Conservation (phyloP, 1,284 basidiomycete species). For the Athelia sp. region DNA sequence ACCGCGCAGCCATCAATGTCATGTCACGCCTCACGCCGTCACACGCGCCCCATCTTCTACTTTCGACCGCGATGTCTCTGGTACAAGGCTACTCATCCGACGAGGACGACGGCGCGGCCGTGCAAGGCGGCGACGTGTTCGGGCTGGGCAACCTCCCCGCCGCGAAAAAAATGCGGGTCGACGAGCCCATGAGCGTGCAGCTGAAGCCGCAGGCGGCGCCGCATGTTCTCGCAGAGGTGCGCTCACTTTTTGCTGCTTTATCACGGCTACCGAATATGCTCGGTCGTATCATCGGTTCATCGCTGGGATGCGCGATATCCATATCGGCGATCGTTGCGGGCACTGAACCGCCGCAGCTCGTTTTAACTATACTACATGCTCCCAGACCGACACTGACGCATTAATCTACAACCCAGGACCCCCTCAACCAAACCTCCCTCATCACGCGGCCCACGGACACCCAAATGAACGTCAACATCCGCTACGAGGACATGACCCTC, state of each 20-base stretch:
- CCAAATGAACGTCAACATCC: slow-evolving; percentile 97
- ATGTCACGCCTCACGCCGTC: too few relatives aligned
- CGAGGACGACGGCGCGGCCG: slow-evolving; percentile 44
- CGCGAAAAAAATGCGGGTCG: slow-evolving; percentile 50
- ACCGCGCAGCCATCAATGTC: too few relatives aligned
- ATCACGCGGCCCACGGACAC: slow-evolving; percentile 91
- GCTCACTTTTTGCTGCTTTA: too few relatives aligned
- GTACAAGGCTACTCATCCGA: slow-evolving; percentile 66
- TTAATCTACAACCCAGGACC: slow-evolving; percentile 51
- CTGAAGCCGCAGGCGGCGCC: slow-evolving; percentile 59
- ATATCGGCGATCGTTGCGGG: too few relatives aligned
- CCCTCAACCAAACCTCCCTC: slow-evolving; percentile 72
- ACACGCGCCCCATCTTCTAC: slow-evolving; percentile 4
- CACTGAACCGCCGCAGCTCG: too few relatives aligned
- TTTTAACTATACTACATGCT: too few relatives aligned
- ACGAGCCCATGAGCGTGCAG: slow-evolving; percentile 22
- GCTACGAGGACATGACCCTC: slow-evolving; percentile 84
- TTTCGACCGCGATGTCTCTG: slow-evolving; percentile 44
- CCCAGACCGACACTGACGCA: slow-evolving; percentile 6
- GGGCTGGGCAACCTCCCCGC: slow-evolving; percentile 48
- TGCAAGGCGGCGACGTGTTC: slow-evolving; percentile 51
- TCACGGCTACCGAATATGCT: too few relatives aligned
- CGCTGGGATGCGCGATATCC: too few relatives aligned
- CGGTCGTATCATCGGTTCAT: too few relatives aligned
- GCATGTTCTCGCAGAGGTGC: slow-evolving; percentile 79